A percentile compares a stretch with the other conserved stretches of the same genome.
These are phyloP conservation scores for Anisodus acutangulus DNA, from an alignment of 257 asterid genomes.

Conservation along the genomic window DNA sequence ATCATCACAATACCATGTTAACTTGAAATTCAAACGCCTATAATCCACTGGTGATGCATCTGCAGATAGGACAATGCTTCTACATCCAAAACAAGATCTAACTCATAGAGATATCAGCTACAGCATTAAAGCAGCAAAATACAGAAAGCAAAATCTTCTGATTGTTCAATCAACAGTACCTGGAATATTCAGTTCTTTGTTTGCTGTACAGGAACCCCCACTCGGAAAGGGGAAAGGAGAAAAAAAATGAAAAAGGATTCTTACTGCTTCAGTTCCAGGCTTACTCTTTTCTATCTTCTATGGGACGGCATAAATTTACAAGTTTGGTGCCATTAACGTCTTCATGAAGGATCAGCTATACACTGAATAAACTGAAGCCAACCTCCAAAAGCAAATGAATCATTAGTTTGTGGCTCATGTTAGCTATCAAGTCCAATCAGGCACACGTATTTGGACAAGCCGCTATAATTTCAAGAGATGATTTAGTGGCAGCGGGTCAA, in stretches of 20 bases:
- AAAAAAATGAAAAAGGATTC: conserved; percentile 30
- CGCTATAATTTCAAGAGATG: conserved; percentile 31
- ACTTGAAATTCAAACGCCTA: too few species aligned
- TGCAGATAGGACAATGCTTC: background rate
- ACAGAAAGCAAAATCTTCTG: background rate
- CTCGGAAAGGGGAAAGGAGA: background rate
- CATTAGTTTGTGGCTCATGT: conserved; percentile 42
- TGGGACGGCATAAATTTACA: conserved; percentile 55
- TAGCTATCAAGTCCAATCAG: conserved; percentile 37
- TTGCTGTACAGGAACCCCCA: conserved; percentile 21
- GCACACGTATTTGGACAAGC: conserved; percentile 47
- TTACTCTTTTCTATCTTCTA: conserved; percentile 48
- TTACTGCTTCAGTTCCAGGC: conserved; percentile 40
- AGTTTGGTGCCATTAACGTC: conserved; percentile 42
- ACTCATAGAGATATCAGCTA: background rate
- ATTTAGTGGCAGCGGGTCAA: conserved; percentile 26
- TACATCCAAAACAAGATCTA: conserved; percentile 9
- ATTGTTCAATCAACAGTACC: conserved; percentile 28
- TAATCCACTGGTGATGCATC: too few species aligned
- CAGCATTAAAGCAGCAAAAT: background rate
- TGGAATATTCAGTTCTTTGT: conserved; percentile 13
- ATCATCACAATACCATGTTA: too few species aligned
- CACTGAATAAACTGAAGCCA: conserved; percentile 47
- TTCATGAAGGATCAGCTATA: conserved; percentile 53
- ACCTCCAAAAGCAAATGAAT: conserved; percentile 44